Percentiles rank a stretch among this genome's conserved stretches.
phyloP scores from a whole-genome alignment of 768 basidiomycete genomes.

The Termitomyces sp. region DNA sequence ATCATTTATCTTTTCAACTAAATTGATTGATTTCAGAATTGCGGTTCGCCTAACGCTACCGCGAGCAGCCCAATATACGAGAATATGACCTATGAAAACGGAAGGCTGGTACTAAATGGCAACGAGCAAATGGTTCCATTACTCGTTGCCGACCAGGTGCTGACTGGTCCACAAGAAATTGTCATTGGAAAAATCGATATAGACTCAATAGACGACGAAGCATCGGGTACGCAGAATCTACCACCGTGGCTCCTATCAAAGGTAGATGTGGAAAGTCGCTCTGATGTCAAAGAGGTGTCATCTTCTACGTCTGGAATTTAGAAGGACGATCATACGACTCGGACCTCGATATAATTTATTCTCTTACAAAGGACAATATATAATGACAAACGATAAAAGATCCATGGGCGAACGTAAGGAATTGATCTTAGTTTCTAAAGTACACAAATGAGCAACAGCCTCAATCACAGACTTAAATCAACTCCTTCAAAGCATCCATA shows the following conservation, averaged over 20 bases:
- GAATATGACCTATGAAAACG: neutral
- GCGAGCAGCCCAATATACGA: too few species aligned
- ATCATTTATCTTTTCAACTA: too few species aligned
- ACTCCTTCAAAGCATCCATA: slow-evolving; percentile 15
- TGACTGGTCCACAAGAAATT: neutral
- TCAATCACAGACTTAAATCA: slow-evolving; percentile 1
- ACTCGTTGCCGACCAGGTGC: neutral
- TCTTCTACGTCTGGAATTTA: neutral
- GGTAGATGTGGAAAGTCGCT: neutral
- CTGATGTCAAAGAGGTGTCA: neutral
- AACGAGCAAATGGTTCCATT: neutral
- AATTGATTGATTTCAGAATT: too few species aligned
- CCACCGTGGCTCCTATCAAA: neutral
- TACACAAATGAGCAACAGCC: neutral
- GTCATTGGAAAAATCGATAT: neutral
- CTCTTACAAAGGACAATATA: neutral
- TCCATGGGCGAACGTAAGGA: slow-evolving; percentile 13
- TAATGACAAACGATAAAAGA: neutral
- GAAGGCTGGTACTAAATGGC: neutral
- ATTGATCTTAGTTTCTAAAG: neutral
- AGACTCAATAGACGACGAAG: neutral
- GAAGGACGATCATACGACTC: neutral
- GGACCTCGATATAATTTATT: neutral
- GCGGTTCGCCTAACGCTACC: too few species aligned
- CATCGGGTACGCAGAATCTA: neutral